Conservation (phyloP, 768 basidiomycete genomes). For the Flagelloscypha sp. region DNA sequence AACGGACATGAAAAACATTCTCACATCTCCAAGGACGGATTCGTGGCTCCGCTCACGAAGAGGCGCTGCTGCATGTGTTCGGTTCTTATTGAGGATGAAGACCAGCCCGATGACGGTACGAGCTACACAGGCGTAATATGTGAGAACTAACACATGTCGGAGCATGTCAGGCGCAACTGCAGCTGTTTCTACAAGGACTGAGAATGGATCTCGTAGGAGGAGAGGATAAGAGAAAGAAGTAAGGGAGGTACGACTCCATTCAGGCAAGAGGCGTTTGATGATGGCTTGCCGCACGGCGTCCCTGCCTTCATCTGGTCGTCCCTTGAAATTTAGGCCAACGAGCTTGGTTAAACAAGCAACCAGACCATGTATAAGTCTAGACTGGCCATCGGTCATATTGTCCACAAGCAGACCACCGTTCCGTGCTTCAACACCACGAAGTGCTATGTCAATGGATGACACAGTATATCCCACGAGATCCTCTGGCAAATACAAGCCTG, state of each 20-base stretch:
- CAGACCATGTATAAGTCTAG: constrained; percentile 69
- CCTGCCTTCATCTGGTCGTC: constrained; percentile 62
- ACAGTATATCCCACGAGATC: constrained; percentile 89
- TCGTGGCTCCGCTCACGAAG: constrained; percentile 44
- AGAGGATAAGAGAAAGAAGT: constrained; percentile 80
- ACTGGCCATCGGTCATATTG: constrained; percentile 68
- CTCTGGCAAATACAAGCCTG: constrained; percentile 85
- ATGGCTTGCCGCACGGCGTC: constrained; percentile 77
- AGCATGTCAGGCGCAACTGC: constrained; percentile 86
- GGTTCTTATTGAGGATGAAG: constrained; percentile 69
- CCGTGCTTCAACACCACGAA: constrained; percentile 56
- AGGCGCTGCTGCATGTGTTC: constrained; percentile 43
- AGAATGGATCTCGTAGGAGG: constrained; percentile 84
- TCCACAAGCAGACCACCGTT: constrained; percentile 55
- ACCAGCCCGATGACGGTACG: constrained; percentile 80
- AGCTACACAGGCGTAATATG: constrained; percentile 86
- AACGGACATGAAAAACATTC: constrained; percentile 87
- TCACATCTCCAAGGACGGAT: constrained; percentile 74
- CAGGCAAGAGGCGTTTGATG: constrained; percentile 82
- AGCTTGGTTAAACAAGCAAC: constrained; percentile 62
- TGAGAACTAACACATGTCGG: constrained; percentile 77
- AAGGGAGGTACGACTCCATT: constrained; percentile 83
- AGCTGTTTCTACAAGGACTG: constrained; percentile 83
- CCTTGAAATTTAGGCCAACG: constrained; percentile 60
- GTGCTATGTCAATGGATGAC: constrained; percentile 68